Evolutionary conservation across 164 flowering plant genomes (phyloP).

Genomic region (Magnolia officinalis): DNA sequence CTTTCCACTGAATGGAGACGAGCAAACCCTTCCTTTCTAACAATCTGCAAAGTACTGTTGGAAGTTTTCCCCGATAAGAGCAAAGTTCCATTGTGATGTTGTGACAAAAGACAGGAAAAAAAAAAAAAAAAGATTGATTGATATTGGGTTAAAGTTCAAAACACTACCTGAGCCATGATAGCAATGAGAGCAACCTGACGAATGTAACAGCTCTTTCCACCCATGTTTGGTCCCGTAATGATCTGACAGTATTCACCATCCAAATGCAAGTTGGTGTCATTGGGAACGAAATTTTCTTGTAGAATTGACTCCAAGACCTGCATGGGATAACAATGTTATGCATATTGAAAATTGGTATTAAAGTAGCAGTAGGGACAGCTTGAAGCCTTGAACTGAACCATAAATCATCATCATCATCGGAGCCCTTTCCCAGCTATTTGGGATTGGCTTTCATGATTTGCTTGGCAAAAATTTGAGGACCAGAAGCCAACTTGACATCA

Average conservation of each 20-base stretch:
- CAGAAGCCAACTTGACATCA: no score
- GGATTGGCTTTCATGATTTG: no score
- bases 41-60: no score
- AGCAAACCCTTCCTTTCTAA: no score
- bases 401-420: no score
- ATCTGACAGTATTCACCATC: conserved; percentile 78
- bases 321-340: not conserved
- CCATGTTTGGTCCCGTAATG: conserved; percentile 96
- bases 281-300: conserved; percentile 85
- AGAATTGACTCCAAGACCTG: conserved; percentile 79
- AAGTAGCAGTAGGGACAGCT: no score
- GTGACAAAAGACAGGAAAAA: not conserved
- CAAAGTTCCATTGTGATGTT: not conserved
- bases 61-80: not conserved
- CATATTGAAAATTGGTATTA: not conserved
- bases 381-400: no score
- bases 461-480: no score
- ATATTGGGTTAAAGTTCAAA: not conserved
- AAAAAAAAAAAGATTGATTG: no score
- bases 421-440: no score
- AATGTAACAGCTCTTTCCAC: conserved; percentile 98
- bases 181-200: conserved; percentile 95
- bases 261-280: conserved; percentile 70
- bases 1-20: no score
- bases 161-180: conserved; percentile 87